Evolutionary conservation across 441 rosid genomes (phyloP), one percentile per base, ranked within the genome.

Genomic region (Geranium incanum): DNA sequence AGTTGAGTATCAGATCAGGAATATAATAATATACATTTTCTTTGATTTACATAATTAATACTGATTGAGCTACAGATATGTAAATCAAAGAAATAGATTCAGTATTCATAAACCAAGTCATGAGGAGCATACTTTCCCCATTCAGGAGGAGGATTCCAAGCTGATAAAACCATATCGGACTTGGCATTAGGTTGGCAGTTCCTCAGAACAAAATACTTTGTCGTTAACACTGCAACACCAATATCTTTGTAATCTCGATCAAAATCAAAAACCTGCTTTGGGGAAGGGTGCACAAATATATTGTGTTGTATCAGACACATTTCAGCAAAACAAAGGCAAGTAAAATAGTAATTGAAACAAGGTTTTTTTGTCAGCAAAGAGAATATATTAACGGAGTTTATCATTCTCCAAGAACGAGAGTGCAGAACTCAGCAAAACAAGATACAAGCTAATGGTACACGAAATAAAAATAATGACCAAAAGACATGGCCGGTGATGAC

Each of bases 111-210:
- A 3, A 52, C 15, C 60, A 52, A n/a, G 19, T 52, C 60, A n/a
- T 6, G 63, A 66, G 76, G 70, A 21, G 68, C 87, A 71, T 85
- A 92, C 99, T 89, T 88, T 81, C 96, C 99, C 99, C 98, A 92
- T 81, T 92, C 99, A 38, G 89, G 85, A 13, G 97, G 98, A 81
- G 99, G 92, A 78, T 95, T 91, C 99, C 99, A 95, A 2, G 99
- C 89, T 21, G 99, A 89, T 70, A 95, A 76, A 82, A 95, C 90
- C 88, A 83, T 95, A 81, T 90, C 98, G 70, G 88, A 88, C 81
- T 95, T 92, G 75, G 87, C 95, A 85, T 87, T 81, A 68, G 83
- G 85, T 68, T 89, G 78, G 80, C 95, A 89, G 81, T 95, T 92
- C 72, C 95, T 84, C 76, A 92, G 88, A 76, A 95, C 97, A 75